These are phyloP conservation scores for Lactarius hengduanensis DNA, from an alignment of 768 basidiomycete genomes.

Conservation along the genomic window DNA sequence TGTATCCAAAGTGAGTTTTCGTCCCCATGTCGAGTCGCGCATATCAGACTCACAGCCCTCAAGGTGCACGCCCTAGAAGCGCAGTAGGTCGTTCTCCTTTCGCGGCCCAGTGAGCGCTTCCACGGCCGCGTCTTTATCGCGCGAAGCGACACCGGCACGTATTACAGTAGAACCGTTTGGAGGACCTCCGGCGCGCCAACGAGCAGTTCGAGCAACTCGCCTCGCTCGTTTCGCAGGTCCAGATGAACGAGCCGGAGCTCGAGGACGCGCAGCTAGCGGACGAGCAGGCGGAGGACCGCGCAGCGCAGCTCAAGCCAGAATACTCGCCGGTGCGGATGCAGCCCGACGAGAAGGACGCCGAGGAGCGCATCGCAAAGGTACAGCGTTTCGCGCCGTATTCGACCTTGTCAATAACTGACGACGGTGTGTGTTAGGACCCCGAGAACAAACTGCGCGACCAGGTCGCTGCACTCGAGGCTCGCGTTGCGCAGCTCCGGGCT, in stretches of 20 bases:
- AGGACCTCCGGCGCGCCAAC: too few relatives aligned
- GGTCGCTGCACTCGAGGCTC: conserved; percentile 57
- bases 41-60: conserved; percentile 12
- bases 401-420: conserved; percentile 7
- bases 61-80: conserved; percentile 59
- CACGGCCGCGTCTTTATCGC: conserved; percentile 59
- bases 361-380: conserved; percentile 67
- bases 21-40: neutral
- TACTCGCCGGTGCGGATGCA: conserved; percentile 53
- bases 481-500: conserved; percentile 53
- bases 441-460: conserved; percentile 69
- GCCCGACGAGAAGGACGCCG: conserved; percentile 73
- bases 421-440: conserved; percentile 48
- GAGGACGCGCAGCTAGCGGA: too few relatives aligned
- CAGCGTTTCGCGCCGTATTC: conserved; percentile 17
- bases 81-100: conserved; percentile 55
- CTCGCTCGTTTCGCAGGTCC: too few relatives aligned
- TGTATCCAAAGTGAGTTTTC: conserved; percentile 54
- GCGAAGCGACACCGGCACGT: conserved; percentile 52
- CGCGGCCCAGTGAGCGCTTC: conserved; percentile 53
- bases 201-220: too few relatives aligned
- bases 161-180: too few relatives aligned
- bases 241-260: conserved; percentile 38
- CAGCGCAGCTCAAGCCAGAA: too few relatives aligned
- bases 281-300: conserved; percentile 36